Evolutionary conservation across 305 asterid genomes (phyloP).

Genomic region (Plantago rigida): DNA sequence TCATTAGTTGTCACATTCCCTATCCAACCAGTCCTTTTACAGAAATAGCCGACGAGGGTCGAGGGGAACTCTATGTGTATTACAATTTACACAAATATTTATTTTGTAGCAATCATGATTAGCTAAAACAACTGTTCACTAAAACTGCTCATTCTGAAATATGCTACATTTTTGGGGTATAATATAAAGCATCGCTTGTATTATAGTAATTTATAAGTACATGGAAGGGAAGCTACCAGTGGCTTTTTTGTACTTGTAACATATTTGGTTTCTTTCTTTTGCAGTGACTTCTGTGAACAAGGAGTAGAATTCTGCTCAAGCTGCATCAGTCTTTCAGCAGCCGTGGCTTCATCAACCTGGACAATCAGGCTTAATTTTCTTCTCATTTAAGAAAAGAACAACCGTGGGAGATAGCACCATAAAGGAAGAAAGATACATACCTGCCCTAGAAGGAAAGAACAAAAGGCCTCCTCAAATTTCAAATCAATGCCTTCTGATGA

Average conservation of each 20-base stretch:
- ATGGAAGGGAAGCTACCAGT: conserved; percentile 45
- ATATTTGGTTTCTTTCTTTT: conserved; percentile 50
- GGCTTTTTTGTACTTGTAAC: conserved; percentile 49
- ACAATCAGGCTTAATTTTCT: conserved; percentile 23
- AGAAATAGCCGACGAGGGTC: too few species aligned
- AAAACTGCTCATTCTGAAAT: background rate
- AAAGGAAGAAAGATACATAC: conserved; percentile 35
- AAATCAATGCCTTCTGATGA: conserved; percentile 85
- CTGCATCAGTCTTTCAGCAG: conserved; percentile 65
- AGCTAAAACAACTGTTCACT: too few species aligned
- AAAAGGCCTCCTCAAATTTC: conserved; percentile 83
- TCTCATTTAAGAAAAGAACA: conserved; percentile 19
- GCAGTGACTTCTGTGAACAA: conserved; percentile 45
- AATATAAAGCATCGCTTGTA: background rate
- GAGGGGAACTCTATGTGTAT: too few species aligned
- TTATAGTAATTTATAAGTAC: background rate
- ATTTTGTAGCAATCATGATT: too few species aligned
- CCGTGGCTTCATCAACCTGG: conserved; percentile 83
- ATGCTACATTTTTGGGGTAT: background rate
- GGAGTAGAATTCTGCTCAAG: conserved; percentile 47
- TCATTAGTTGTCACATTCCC: too few species aligned
- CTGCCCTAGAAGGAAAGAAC: conserved; percentile 94
- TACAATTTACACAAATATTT: too few species aligned
- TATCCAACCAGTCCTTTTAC: too few species aligned
- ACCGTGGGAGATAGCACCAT: conserved; percentile 1